Evolutionary conservation across 306 rosid genomes (phyloP), one percentile per base, ranked within the genome.

Genomic region (Pueraria montana): DNA sequence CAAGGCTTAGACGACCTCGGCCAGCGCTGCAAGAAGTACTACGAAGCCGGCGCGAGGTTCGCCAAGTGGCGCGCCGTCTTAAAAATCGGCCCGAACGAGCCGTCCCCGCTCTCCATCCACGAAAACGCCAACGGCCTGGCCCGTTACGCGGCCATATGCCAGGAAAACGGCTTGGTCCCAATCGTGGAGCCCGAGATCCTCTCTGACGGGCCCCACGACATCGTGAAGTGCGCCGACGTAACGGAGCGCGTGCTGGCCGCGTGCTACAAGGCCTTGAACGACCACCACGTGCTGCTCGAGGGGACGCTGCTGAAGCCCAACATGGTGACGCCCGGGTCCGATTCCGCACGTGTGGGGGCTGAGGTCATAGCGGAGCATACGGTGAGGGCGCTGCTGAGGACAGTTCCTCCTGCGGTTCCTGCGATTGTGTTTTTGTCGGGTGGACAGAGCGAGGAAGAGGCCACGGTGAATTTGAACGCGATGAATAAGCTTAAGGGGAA

Each of bases 381-480:
- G 0, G 92, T 94, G 36, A 83, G 93, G 52, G 90, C 98, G 4
- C 77, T 94, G 82, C 85, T 65, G 84, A 77, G 97, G 26, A 94
- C 98, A 0, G 91, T 93, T 18, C 98, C 98, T 0, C 75, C 97
- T 0, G 95, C 95, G 0, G 97, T 94, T 59, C 98, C 98, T 0
- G 98, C 95, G 4, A 86, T 92, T 0, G 94, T 92, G 38, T 94
- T 94, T 89, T 84, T 94, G 74, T 92, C 98, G 6, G 97, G 98
- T 1, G 98, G 98, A n/a, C 98, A 94, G 84, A 92, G 98, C 27
- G 98, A 94, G 86, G 97, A 94, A 82, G 94, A 94, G 81, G 98
- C 95, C 10, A 88, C 95, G 14, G 58, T 85, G 12, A 92, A 94
- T 83, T 94, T 94, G 4, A 87, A 92, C 50, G 97, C 98, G 4